A percentile compares a stretch with the other conserved stretches of the same genome.
phyloP scores from a whole-genome alignment of 345 rosid species.

The Eucalyptus erythrocorys region DNA sequence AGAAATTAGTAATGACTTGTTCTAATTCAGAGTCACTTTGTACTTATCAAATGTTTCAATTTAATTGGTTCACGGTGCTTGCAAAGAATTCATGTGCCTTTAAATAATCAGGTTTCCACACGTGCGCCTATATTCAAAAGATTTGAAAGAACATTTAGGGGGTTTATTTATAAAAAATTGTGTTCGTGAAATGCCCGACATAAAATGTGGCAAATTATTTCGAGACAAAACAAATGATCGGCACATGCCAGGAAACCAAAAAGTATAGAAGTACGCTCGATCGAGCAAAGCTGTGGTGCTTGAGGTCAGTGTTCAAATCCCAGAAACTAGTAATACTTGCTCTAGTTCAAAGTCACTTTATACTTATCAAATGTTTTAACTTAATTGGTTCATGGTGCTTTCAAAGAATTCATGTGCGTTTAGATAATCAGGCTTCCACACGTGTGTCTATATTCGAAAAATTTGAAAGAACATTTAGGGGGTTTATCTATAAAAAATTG shows the following conservation, averaged over 20 bases:
- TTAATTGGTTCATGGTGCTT: too few species aligned
- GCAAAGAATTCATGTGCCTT: rapidly evolving
- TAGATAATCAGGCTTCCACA: too few species aligned
- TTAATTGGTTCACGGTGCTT: rapidly evolving
- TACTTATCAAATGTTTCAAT: background rate
- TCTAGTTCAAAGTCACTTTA: too few species aligned
- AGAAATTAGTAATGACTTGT: background rate
- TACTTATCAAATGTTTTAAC: too few species aligned
- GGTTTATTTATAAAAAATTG: background rate
- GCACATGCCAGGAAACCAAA: too few species aligned
- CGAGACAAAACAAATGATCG: background rate
- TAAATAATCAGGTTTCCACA: background rate
- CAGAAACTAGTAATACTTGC: too few species aligned
- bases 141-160: background rate
- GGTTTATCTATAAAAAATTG: too few species aligned
- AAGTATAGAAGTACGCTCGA: background rate
- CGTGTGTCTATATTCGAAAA: too few species aligned
- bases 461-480: too few species aligned
- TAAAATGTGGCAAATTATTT: background rate
- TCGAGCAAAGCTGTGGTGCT: too few species aligned
- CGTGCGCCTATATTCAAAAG: background rate
- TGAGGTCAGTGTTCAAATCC: background rate
- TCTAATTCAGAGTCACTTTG: background rate
- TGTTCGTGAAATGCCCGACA: background rate
- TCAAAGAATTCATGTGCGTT: too few species aligned